Conservation (phyloP, 805 yeast species). For the Zygotorulaspora danielsina region DNA sequence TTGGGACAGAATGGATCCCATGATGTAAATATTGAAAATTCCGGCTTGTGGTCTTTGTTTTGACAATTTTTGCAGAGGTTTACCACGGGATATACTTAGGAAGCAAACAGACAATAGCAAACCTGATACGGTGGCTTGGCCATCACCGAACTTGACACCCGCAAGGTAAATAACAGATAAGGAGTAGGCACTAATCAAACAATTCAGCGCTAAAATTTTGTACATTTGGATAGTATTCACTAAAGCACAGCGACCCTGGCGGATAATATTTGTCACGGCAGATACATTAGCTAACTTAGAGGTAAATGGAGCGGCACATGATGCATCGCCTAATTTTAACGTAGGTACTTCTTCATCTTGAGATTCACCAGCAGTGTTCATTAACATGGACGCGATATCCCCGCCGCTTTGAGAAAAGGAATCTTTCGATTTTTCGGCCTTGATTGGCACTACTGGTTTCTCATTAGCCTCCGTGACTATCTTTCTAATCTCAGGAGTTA, state of each 20-base stretch:
- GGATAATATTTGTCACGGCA: constrained; percentile 86
- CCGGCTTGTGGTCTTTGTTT: constrained; percentile 97
- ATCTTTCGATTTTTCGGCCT: constrained; percentile 36
- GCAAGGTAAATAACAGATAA: constrained; percentile 90
- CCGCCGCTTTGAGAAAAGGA: constrained; percentile 58
- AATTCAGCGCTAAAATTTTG: constrained; percentile 93
- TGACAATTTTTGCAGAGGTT: constrained; percentile 81
- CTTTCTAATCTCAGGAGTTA: constrained; percentile 67
- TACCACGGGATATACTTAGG: constrained; percentile 90
- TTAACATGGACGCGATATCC: constrained; percentile 44
- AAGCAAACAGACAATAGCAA: constrained; percentile 87
- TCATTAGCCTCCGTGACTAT: constrained; percentile 52
- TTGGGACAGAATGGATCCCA: constrained; percentile 97
- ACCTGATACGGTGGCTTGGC: constrained; percentile 97
- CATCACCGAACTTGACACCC: constrained; percentile 97
- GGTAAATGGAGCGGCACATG: constrained; percentile 98
- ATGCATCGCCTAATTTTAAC: constrained; percentile 94
- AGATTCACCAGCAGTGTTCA: constrained; percentile 28
- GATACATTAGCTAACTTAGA: constrained; percentile 89
- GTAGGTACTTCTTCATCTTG: constrained; percentile 82
- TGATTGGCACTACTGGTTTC: constrained; percentile 36
- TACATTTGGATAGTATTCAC: constrained; percentile 98
- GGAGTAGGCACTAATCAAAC: constrained; percentile 94
- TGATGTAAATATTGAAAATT: constrained; percentile 88
- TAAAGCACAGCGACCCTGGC: constrained; percentile 97